Percentiles rank a stretch among this genome's conserved stretches.
Evolutionary conservation across 176 grass and related monocot genomes (phyloP).

Genomic region (Rhynchospora tenuis): DNA sequence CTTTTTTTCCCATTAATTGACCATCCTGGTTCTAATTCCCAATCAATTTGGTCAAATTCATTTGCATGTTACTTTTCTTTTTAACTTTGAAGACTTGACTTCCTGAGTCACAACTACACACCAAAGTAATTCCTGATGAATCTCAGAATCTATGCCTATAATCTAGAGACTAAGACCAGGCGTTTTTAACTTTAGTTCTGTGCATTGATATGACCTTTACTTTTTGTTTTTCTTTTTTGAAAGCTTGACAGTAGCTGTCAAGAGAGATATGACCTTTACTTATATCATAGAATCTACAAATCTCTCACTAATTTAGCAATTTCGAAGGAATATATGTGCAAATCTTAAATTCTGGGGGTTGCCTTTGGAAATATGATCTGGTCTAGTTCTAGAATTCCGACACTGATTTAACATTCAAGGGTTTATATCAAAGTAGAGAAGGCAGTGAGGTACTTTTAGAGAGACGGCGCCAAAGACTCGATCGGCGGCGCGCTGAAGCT

Average conservation of each 20-base stretch:
- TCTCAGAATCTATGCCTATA: not conserved
- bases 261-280: not conserved
- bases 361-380: not conserved
- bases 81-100: no score
- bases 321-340: not conserved
- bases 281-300: not conserved
- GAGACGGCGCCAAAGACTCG: conserved; percentile 48
- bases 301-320: not conserved
- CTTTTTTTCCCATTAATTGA: no score
- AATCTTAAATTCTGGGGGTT: not conserved
- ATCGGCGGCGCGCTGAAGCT: conserved; percentile 55
- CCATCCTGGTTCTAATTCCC: not conserved
- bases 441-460: conserved; percentile 24
- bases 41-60: not conserved
- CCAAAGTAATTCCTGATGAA: not conserved
- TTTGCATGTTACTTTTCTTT: no score
- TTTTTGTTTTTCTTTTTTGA: no score
- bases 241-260: no score
- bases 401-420: not conserved
- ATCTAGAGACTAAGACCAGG: no score
- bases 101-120: not conserved
- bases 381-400: not conserved
- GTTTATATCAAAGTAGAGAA: not conserved
- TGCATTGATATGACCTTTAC: no score
- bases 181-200: no score